Percentiles rank a stretch among this genome's conserved stretches.
phyloP scores from a whole-genome alignment of 2,329 filamentous ascomycete genomes.

The Amesomyces nigricolor region DNA sequence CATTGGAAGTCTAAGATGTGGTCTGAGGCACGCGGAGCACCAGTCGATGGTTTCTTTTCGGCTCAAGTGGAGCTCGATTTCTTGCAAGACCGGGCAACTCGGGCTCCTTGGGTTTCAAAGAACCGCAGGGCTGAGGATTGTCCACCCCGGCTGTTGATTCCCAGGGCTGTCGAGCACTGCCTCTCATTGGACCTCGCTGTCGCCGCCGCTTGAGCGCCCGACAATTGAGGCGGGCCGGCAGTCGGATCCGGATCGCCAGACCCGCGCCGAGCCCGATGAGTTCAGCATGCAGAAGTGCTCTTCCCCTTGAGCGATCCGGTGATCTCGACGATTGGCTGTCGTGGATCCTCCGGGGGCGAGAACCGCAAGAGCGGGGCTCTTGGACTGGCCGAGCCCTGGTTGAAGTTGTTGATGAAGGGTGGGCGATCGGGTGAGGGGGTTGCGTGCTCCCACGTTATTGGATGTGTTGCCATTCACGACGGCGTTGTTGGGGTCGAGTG shows the following conservation, averaged over 20 bases:
- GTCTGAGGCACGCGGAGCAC: too few relatives aligned
- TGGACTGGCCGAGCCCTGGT: conserved; percentile 8
- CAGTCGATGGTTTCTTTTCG: too few relatives aligned
- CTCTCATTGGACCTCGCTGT: neutral
- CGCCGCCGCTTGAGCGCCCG: neutral
- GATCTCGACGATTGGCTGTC: conserved; percentile 22
- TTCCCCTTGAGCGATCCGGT: conserved; percentile 17
- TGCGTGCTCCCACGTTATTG: conserved; percentile 17
- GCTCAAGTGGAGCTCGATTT: too few relatives aligned
- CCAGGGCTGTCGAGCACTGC: too few relatives aligned
- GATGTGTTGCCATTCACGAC: conserved; percentile 1
- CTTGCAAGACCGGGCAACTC: too few relatives aligned
- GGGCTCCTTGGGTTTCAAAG: too few relatives aligned
- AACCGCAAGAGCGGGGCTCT: conserved; percentile 9
- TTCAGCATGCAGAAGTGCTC: conserved; percentile 3
- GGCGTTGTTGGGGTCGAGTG: neutral
- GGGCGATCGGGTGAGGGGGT: conserved; percentile 19
- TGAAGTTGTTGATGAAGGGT: conserved; percentile 10
- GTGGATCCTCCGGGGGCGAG: conserved; percentile 8
- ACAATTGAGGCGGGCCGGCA: conserved; percentile 1
- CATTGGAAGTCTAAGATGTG: too few relatives aligned
- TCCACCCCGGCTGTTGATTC: too few relatives aligned
- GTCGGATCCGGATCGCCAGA: neutral
- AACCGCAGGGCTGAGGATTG: too few relatives aligned
- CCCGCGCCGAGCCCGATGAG: neutral